These are phyloP conservation scores for Mycosarcoma maydis DNA, from an alignment of 1,284 basidiomycete genomes.

Conservation along the genomic window DNA sequence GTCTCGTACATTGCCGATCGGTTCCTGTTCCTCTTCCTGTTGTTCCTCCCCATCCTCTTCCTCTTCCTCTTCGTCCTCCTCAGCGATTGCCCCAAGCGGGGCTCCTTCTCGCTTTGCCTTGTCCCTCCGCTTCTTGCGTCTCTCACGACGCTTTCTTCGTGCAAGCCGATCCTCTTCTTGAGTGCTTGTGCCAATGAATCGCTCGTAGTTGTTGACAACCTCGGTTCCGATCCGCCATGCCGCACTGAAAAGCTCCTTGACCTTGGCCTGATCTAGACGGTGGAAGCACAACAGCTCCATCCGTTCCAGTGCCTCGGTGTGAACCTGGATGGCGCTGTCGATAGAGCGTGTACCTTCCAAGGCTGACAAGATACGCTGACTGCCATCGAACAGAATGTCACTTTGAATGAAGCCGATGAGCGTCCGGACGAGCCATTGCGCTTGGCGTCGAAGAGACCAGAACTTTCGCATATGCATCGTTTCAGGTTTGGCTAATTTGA, in stretches of 20 bases:
- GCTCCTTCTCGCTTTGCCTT: conserved; percentile 24
- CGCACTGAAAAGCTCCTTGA: conserved; percentile 25
- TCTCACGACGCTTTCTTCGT: conserved; percentile 25
- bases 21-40: conserved; percentile 3
- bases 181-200: conserved; percentile 26
- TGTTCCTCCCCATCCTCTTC: conserved; percentile 30
- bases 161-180: conserved; percentile 27
- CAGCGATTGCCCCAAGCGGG: conserved; percentile 34
- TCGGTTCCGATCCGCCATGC: conserved; percentile 26
- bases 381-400: conserved; percentile 19
- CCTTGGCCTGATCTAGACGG: conserved; percentile 16
- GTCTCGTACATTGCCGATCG: neutral
- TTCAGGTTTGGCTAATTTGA: conserved; percentile 33
- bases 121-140: conserved; percentile 31
- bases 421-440: conserved; percentile 39
- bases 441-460: conserved; percentile 34
- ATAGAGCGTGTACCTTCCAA: conserved; percentile 21
- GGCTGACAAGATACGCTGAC: conserved; percentile 8
- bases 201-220: conserved; percentile 34
- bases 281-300: conserved; percentile 42
- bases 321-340: conserved; percentile 25
- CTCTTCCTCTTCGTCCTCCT: conserved; percentile 40
- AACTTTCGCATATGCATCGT: conserved; percentile 39
- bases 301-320: conserved; percentile 17
- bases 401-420: conserved; percentile 30